Evolutionary conservation across 371 early-diverging fungal genomes (phyloP), one percentile per base, ranked within the genome.

Genomic region (Apophysomyces ossiformis): DNA sequence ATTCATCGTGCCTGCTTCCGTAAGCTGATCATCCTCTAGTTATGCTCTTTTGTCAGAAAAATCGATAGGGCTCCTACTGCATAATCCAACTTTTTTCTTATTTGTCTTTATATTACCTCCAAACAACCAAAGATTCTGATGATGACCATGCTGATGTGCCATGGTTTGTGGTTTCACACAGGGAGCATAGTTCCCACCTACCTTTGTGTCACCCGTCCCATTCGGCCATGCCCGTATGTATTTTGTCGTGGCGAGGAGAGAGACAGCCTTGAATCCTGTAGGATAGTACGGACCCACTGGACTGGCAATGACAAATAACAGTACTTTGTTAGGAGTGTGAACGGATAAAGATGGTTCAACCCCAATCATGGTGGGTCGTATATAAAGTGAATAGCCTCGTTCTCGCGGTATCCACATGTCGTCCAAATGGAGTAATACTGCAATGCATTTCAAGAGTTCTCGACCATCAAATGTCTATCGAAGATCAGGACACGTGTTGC

Each of bases 1-100:
- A 80, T 96, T 96, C 95, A 95, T 96, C 41, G 96, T 95, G 36
- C 97, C 97, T 44, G 95, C 96, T 76, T 96, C 96, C 2, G 95
- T 95, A 39, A 95, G 71, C 65, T 90, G 76, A 62, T 92, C 83
- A 35, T 95, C 85, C 8, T 78, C 72, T 50, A 18, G 16, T 47
- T 47, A 15, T 16, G 9, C 16, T 13, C n/a, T 16, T 16, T 16
- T 47, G 47, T 47, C 7, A 47, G 12, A 47, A 37, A 16, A 58
- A 41, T 1, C 5, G 8, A 41, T 4, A 41, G 41, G 41, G 5
- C 4, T 26, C 2, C 32, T 26, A 26, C 32, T 26, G 32, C 32
- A 26, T 26, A 26, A 32, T 4, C 37, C n/a, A 43, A 43, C 0
- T 9, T 43, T 4, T 43, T 43, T 7, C 13, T 45, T 13, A n/a